Evolutionary conservation across 352 stramenopile genomes (phyloP).

Genomic region (Pythium apleroticum): DNA sequence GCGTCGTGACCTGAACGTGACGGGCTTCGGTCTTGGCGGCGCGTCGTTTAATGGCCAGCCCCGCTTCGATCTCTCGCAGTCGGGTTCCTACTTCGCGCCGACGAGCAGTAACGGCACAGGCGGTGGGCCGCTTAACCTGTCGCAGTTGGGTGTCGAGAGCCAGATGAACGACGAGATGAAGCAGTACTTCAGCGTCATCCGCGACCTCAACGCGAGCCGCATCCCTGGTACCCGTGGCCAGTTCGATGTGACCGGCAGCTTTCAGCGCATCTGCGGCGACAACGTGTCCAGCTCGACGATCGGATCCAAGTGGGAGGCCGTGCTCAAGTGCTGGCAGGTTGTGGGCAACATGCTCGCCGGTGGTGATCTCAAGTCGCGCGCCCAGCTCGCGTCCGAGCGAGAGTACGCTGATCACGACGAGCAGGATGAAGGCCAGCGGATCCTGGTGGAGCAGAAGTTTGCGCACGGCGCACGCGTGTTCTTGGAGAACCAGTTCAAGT

Average conservation of each 20-base stretch:
- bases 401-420: constrained; percentile 45
- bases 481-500: constrained; percentile 75
- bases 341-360: constrained; percentile 62
- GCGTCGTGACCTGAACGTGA: constrained; percentile 31
- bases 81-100: constrained; percentile 27
- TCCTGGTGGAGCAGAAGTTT: constrained; percentile 52
- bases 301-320: constrained; percentile 71
- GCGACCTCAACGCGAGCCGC: constrained; percentile 68
- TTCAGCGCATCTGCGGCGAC: constrained; percentile 48
- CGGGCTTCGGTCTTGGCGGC: constrained; percentile 48
- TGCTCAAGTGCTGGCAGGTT: constrained; percentile 84
- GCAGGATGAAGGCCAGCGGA: constrained; percentile 36
- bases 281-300: constrained; percentile 60
- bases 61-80: constrained; percentile 48
- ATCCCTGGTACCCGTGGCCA: constrained; percentile 70
- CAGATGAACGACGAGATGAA: constrained; percentile 86
- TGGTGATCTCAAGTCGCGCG: constrained; percentile 45
- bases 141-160: constrained; percentile 61
- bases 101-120: constrained; percentile 26
- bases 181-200: constrained; percentile 68
- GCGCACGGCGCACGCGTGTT: constrained; percentile 71
- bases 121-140: constrained; percentile 44
- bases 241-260: constrained; percentile 61
- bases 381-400: constrained; percentile 51
- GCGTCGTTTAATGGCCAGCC: constrained; percentile 49